A percentile compares a stretch with the other conserved stretches of the same genome.
Evolutionary conservation across 495 filamentous ascomycete species (phyloP).

Genomic region (Letharia columbiana): DNA sequence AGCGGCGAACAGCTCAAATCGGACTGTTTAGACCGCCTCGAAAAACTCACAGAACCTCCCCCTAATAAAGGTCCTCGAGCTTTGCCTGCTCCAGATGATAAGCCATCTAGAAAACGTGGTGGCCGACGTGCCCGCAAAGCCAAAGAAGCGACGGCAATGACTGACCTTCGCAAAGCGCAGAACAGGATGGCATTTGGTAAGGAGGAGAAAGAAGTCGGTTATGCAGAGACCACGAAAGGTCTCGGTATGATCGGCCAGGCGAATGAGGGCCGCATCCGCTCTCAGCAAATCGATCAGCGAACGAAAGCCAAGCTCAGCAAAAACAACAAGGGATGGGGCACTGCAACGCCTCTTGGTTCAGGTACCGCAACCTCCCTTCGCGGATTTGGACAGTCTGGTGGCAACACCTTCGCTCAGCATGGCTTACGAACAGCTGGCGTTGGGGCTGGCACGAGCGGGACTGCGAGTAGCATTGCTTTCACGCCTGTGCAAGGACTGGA

Average conservation of each 20-base stretch:
- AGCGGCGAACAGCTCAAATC: slow-evolving; percentile 75
- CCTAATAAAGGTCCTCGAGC: slow-evolving; percentile 83
- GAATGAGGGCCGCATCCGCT: slow-evolving; percentile 79
- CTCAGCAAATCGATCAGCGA: slow-evolving; percentile 81
- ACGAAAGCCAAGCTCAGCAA: slow-evolving; percentile 88
- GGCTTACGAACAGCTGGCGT: slow-evolving; percentile 71
- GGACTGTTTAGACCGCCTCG: slow-evolving; percentile 77
- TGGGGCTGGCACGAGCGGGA: slow-evolving; percentile 59
- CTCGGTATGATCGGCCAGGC: slow-evolving; percentile 90
- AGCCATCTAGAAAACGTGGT: slow-evolving; percentile 86
- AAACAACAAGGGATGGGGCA: slow-evolving; percentile 94
- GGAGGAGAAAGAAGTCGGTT: slow-evolving; percentile 90
- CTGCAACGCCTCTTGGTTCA: slow-evolving; percentile 52
- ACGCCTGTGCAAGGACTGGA: slow-evolving; percentile 92
- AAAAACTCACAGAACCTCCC: slow-evolving; percentile 89
- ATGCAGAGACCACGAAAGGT: slow-evolving; percentile 81
- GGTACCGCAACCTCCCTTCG: slow-evolving; percentile 67
- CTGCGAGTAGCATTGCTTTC: slow-evolving; percentile 81
- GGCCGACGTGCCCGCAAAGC: slow-evolving; percentile 86
- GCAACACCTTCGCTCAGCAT: slow-evolving; percentile 55
- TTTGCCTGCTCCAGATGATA: slow-evolving; percentile 90
- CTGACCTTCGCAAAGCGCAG: slow-evolving; percentile 89
- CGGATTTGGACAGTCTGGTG: slow-evolving; percentile 58
- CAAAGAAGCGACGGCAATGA: slow-evolving; percentile 96
- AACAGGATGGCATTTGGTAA: slow-evolving; percentile 95